Percentiles rank a stretch among this genome's conserved stretches.
Conservation (phyloP, 1,284 basidiomycete genomes). For the Gomphus bonarii region DNA sequence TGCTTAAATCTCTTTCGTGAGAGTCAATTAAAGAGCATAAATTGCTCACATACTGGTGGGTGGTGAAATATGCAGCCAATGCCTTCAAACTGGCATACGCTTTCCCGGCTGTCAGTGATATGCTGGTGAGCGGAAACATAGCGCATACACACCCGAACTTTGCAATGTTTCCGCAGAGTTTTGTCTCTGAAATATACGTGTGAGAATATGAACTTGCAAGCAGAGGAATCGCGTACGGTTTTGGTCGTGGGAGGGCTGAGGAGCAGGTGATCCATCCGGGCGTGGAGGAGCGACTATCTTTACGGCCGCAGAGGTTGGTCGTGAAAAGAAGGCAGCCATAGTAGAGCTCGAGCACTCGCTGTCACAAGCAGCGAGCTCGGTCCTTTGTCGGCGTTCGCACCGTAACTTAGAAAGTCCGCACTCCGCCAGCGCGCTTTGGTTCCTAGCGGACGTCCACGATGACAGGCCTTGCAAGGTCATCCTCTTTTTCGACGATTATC, state of each 20-base stretch:
- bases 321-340: constrained; percentile 13
- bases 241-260: constrained; percentile 1
- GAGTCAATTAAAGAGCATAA: not conserved
- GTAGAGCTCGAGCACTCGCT: not conserved
- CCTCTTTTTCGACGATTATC: not conserved
- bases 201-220: not conserved
- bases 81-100: constrained; percentile 77
- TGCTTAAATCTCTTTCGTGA: constrained; percentile 5
- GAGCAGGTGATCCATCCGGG: constrained; percentile 18
- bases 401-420: not conserved
- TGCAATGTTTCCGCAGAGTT: constrained; percentile 14
- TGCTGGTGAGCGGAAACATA: constrained; percentile 5
- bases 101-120: constrained; percentile 20
- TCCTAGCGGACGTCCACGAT: not conserved
- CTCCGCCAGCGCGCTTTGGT: not conserved
- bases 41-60: constrained; percentile 45
- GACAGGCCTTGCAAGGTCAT: not conserved
- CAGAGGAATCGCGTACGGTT: constrained; percentile 22
- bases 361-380: constrained; percentile 2
- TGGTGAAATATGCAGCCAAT: constrained; percentile 80
- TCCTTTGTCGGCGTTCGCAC: not conserved
- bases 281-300: constrained; percentile 44
- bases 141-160: constrained; percentile 31
- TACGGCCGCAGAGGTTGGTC: constrained; percentile 36
- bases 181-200: not conserved